phyloP scores from a whole-genome alignment of 2,329 filamentous ascomycete genomes.

The Exophiala calicioides region DNA sequence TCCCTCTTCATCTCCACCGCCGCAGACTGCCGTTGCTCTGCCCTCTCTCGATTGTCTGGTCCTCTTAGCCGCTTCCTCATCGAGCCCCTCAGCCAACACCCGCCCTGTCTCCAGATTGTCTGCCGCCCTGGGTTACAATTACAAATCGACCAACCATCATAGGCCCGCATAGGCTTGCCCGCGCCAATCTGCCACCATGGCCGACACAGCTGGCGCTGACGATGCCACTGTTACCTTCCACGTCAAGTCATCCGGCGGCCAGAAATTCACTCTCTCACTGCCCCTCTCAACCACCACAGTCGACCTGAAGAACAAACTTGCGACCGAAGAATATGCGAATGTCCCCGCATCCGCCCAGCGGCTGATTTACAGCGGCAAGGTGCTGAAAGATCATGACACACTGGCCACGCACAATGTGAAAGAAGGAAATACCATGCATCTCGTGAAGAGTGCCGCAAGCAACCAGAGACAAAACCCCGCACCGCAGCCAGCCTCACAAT shows the following conservation, averaged over 20 bases:
- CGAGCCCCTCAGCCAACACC: too few relatives aligned
- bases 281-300: slow-evolving; percentile 72
- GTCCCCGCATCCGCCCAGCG: slow-evolving; percentile 86
- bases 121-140: slow-evolving; percentile 10
- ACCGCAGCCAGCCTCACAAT: slow-evolving; percentile 47
- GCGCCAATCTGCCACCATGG: slow-evolving; percentile 18
- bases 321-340: slow-evolving; percentile 78
- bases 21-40: too few relatives aligned
- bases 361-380: slow-evolving; percentile 94
- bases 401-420: slow-evolving; percentile 91
- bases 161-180: not conserved
- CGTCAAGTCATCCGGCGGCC: slow-evolving; percentile 93
- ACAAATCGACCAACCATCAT: not conserved
- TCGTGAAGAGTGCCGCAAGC: slow-evolving; percentile 94
- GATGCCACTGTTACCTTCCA: slow-evolving; percentile 77
- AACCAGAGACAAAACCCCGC: slow-evolving; percentile 65
- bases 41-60: too few relatives aligned
- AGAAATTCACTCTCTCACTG: slow-evolving; percentile 80
- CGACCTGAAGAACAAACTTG: slow-evolving; percentile 87
- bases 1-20: too few relatives aligned
- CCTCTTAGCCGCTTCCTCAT: too few relatives aligned
- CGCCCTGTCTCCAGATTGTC: too few relatives aligned
- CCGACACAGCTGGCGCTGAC: slow-evolving; percentile 26
- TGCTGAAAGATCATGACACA: slow-evolving; percentile 91
- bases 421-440: slow-evolving; percentile 89